These are phyloP conservation scores for Chytriomyces confervae DNA, from an alignment of 192 early-diverging fungal genomes.

Conservation along the genomic window DNA sequence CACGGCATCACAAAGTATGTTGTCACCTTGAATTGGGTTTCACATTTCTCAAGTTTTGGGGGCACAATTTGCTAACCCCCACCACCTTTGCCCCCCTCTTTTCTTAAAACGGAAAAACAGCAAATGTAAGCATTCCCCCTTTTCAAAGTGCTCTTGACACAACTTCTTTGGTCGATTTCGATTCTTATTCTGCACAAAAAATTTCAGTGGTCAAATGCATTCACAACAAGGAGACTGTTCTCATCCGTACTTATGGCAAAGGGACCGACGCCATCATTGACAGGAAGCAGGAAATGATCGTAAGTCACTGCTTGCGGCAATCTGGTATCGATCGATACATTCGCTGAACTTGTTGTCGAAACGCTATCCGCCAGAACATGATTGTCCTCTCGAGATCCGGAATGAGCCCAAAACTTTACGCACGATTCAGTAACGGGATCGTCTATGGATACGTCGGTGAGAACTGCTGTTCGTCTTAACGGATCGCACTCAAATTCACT, in stretches of 20 bases:
- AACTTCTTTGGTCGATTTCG: not conserved
- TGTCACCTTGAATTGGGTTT: not conserved
- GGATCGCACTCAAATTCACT: not conserved
- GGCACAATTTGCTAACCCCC: not conserved
- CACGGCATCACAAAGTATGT: constrained; percentile 60
- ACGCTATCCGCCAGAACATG: constrained; percentile 70
- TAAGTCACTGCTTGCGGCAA: constrained; percentile 52
- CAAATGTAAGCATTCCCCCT: not conserved
- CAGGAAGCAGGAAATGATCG: constrained; percentile 81
- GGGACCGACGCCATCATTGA: constrained; percentile 89
- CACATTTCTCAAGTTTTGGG: not conserved
- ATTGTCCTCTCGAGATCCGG: constrained; percentile 70
- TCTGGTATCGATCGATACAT: not conserved
- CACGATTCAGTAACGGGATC: constrained; percentile 87
- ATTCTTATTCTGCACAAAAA: not conserved
- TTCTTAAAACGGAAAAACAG: not conserved
- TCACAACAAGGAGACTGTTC: constrained; percentile 58
- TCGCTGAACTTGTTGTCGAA: not conserved
- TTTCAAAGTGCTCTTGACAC: not conserved
- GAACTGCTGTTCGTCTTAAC: not conserved
- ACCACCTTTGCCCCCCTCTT: not conserved
- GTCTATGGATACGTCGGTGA: constrained; percentile 77
- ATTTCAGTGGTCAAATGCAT: constrained; percentile 30
- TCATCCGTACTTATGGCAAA: constrained; percentile 90
- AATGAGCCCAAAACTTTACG: constrained; percentile 77